Evolutionary conservation across 2,329 filamentous ascomycete genomes (phyloP).

Genomic region (Pseudogymnoascus sp.): DNA sequence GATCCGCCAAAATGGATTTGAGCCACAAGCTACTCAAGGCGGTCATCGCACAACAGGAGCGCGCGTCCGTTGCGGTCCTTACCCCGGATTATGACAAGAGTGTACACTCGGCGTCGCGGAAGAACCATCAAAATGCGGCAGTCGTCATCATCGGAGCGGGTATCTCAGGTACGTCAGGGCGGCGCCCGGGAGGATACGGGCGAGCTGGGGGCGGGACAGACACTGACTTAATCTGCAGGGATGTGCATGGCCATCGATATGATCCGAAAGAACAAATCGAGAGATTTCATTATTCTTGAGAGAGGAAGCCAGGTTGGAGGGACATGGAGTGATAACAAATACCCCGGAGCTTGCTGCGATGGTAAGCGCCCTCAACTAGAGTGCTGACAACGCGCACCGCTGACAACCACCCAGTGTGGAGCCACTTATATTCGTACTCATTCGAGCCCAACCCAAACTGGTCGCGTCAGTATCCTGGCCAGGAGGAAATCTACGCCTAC

Average conservation of each 20-base stretch:
- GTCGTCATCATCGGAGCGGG: constrained; percentile 51
- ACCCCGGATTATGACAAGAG: constrained; percentile 3
- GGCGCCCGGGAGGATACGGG: background rate
- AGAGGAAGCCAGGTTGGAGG: constrained; percentile 44
- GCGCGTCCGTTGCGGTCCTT: background rate
- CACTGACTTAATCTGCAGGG: constrained; percentile 26
- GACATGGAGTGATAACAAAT: constrained; percentile 47
- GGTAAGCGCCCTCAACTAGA: constrained; percentile 22
- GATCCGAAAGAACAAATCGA: constrained; percentile 41
- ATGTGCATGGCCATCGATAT: constrained; percentile 51
- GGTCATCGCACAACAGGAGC: background rate
- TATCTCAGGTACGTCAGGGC: constrained; percentile 36
- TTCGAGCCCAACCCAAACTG: constrained; percentile 53
- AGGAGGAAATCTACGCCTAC: constrained; percentile 51
- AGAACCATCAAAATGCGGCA: constrained; percentile 7
- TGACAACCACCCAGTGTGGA: constrained; percentile 29
- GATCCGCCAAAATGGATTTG: background rate
- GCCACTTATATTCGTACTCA: constrained; percentile 49
- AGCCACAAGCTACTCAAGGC: background rate
- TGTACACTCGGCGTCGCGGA: background rate
- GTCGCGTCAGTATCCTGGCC: constrained; percentile 49
- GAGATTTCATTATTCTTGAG: constrained; percentile 49
- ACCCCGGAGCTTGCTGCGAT: constrained; percentile 47
- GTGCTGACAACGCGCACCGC: background rate
- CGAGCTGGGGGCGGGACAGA: background rate